Base-by-base conservation (phyloP, 169 alveolate genomes). In the Miamiensis avidus region DNA sequence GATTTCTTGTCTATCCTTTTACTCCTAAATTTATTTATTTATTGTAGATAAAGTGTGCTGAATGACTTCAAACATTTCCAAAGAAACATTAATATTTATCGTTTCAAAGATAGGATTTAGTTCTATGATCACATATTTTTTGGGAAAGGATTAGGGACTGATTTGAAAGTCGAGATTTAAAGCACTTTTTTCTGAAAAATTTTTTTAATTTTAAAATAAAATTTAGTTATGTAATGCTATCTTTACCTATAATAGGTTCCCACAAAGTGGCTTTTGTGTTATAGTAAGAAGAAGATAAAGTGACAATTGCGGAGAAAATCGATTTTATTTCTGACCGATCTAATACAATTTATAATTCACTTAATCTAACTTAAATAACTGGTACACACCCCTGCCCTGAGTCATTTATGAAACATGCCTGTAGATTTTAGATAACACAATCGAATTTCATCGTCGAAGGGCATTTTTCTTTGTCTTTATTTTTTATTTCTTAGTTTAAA, bases 51-150 rank as follows among this genome's bases (percentile, higher is more conserved):
- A 25, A 0, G 84, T 49, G 29, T 79, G 76, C 30, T 49, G 34
- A 15, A 79, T 29, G 34, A 79, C 65, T 34, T 34, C 31, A 26
- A 34, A 34, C 84, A 79, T 1, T 49, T 79, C 84, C 30, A 34
- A 34, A 0, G 77, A 79, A 26, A 79, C 27, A 29, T 79, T 79
- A 0, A 79, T 79, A 33, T 79, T 79, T 0, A 79, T 79, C 25
- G n/a, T 30, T 28, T 79, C 84, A 65, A 29, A 79, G 15, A 29
- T 72, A 0, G 84, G 84, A 79, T 79, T 79, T 15, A 79, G 49
- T 65, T 79, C 84, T 11, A 79, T 49, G 11, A 49, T 49, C 6
- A 29, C 31, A 26, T 49, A 79, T 29, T 79, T 79, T 28, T 49
- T 34, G 20, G 84, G 84, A 79, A 34, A 34, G 25, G 84, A 27